These are phyloP conservation scores for Saccharomyces jurei DNA, from an alignment of 805 yeast species.

Conservation along the genomic window DNA sequence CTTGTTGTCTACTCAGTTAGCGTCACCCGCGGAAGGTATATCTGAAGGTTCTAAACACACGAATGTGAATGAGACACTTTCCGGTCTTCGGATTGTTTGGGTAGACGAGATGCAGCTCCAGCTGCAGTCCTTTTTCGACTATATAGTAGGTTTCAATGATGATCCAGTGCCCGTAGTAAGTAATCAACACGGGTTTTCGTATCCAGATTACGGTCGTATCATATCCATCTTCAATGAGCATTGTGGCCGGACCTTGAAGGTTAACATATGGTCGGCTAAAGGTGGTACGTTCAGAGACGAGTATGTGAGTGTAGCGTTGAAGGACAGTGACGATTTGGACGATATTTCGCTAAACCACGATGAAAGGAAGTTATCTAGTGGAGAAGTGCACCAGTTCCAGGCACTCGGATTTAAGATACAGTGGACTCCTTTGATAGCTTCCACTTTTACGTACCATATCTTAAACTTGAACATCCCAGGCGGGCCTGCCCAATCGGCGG, in stretches of 20 bases:
- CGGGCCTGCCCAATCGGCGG: conserved; percentile 73
- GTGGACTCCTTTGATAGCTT: conserved; percentile 64
- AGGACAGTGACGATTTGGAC: conserved; percentile 20
- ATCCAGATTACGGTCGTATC: conserved; percentile 39
- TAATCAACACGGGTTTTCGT: conserved; percentile 28
- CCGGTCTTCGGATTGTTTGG: conserved; percentile 53
- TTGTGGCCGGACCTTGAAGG: conserved; percentile 34
- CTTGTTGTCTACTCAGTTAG: conserved; percentile 19
- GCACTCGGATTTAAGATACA: conserved; percentile 63
- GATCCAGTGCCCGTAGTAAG: conserved; percentile 42
- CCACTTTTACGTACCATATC: conserved; percentile 84
- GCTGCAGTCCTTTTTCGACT: conserved; percentile 83
- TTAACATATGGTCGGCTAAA: conserved; percentile 80
- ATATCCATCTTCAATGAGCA: conserved; percentile 16
- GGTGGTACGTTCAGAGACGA: conserved; percentile 56
- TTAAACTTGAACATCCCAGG: conserved; percentile 61
- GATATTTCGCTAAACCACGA: conserved; percentile 27
- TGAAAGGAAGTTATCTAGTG: conserved; percentile 10
- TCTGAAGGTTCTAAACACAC: conserved; percentile 15
- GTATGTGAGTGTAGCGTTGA: conserved; percentile 25
- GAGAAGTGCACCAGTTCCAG: conserved; percentile 32
- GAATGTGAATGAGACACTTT: conserved; percentile 24
- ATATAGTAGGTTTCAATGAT: conserved; percentile 70
- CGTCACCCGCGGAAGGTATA: background rate
- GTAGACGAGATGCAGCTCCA: conserved; percentile 46